Conservation (phyloP, 371 early-diverging fungal genomes). For the Actinomucor elegans region DNA sequence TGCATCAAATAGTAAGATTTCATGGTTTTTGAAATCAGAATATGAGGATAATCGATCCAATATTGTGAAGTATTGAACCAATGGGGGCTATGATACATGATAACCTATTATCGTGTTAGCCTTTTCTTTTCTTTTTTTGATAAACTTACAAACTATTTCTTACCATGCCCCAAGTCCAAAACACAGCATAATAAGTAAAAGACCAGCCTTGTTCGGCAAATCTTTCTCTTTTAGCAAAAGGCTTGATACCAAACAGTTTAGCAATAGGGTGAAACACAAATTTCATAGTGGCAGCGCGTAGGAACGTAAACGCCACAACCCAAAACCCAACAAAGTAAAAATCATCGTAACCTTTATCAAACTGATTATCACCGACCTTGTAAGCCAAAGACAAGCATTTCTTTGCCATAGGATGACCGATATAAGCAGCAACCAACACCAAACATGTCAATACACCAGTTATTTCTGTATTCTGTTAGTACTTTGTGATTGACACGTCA, state of each 20-base stretch:
- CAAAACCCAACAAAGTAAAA: slow-evolving; percentile 63
- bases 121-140: background rate
- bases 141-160: slow-evolving; percentile 9
- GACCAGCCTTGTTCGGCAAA: slow-evolving; percentile 68
- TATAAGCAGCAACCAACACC: background rate
- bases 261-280: slow-evolving; percentile 60
- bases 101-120: slow-evolving; percentile 31
- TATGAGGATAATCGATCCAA: slow-evolving; percentile 76
- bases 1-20: slow-evolving; percentile 82
- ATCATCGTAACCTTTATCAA: slow-evolving; percentile 56
- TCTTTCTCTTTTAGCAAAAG: slow-evolving; percentile 57
- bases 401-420: slow-evolving; percentile 11
- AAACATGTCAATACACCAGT: background rate
- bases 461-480: slow-evolving; percentile 5
- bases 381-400: slow-evolving; percentile 11
- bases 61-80: slow-evolving; percentile 69
- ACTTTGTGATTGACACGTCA: background rate
- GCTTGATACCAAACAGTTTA: slow-evolving; percentile 46
- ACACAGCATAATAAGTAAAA: slow-evolving; percentile 53
- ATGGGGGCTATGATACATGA: slow-evolving; percentile 63
- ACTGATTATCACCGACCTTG: slow-evolving; percentile 14
- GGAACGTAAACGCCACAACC: slow-evolving; percentile 69
- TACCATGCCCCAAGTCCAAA: slow-evolving; percentile 68
- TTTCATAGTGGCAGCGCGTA: slow-evolving; percentile 63
- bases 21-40: slow-evolving; percentile 44